Evolutionary conservation across 2,329 filamentous ascomycete genomes (phyloP), one percentile per base, ranked within the genome.

Genomic region (Helminthosporium solani): DNA sequence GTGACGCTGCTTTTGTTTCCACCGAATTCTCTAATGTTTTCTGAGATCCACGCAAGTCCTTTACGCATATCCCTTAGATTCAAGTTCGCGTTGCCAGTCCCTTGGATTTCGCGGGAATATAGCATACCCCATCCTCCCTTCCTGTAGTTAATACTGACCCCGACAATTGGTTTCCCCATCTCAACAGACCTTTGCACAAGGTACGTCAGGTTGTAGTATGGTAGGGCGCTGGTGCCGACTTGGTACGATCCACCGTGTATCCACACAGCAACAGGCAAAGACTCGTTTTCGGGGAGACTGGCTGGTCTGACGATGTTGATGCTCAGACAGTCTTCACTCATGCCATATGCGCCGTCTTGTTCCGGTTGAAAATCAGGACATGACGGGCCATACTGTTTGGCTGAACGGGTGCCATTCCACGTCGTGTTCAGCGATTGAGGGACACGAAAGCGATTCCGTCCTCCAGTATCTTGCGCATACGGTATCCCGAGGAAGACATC

Each of bases 61-160:
- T 75, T 64, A 15, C 75, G 66, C 63, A 77, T 75, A 53, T 78
- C 75, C 34, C 64, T 53, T 11, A 68, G 42, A 1, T 59, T 56
- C 1, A 63, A 44, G 40, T 69, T 69, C 0, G 64, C 57, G 23
- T 68, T 64, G 3, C 81, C 83, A 41, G 77, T 77, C 27, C 75
- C 75, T 12, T 75, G 23, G 6, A 69, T 54, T 33, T 69, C 66
- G 18, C 57, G 50, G 2, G 77, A 83, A 8, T 81, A 78, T 21
- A 88, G 67, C 67, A 92, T 90, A 0, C 88, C 88, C 59, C 89
- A 77, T 4, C 81, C 78, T 2, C 83, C 82, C 39, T 88, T 75
- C 8, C 86, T 77, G 40, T 70, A 70, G 46, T 70, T 70, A 53
- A 68, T 70, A 16, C 64, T 67, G 8, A 63, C 57, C 7, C 55